These are phyloP conservation scores for Amanita thiersii DNA, from an alignment of 768 basidiomycete species.

Conservation along the genomic window DNA sequence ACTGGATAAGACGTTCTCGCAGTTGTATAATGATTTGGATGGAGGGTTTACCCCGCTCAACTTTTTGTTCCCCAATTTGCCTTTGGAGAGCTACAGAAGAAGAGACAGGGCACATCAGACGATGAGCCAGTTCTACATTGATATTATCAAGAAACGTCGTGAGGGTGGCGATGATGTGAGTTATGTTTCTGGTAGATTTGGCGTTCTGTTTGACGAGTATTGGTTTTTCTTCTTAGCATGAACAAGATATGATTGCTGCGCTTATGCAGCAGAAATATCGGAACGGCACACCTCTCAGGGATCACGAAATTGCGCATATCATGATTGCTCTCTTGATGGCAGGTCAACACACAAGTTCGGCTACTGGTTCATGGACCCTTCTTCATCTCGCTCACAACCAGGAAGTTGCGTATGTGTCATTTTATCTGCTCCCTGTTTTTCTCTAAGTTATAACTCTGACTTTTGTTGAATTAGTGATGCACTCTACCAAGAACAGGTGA, in stretches of 20 bases:
- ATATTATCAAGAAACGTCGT: conserved; percentile 73
- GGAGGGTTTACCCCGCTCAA: conserved; percentile 95
- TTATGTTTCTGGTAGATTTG: neutral
- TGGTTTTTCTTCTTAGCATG: conserved; percentile 29
- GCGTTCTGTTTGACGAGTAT: conserved; percentile 4
- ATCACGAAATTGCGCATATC: conserved; percentile 95
- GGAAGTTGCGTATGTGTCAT: conserved; percentile 57
- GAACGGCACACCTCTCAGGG: conserved; percentile 64
- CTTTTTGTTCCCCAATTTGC: conserved; percentile 91
- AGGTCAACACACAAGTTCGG: conserved; percentile 96
- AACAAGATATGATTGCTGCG: conserved; percentile 89
- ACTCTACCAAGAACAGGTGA: conserved; percentile 85
- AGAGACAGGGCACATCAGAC: conserved; percentile 87
- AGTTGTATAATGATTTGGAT: conserved; percentile 83
- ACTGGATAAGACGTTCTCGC: conserved; percentile 79
- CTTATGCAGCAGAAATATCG: conserved; percentile 81
- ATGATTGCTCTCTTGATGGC: conserved; percentile 99
- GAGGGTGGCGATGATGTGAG: conserved; percentile 37
- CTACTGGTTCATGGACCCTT: conserved; percentile 84
- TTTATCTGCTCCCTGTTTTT: neutral
- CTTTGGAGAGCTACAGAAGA: conserved; percentile 81
- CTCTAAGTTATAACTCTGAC: conserved; percentile 2
- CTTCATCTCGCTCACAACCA: conserved; percentile 77
- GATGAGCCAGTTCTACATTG: conserved; percentile 90
- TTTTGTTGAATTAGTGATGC: conserved; percentile 44